Conservation (phyloP, 2,329 filamentous ascomycete species). For the Fusarium duplospermum region DNA sequence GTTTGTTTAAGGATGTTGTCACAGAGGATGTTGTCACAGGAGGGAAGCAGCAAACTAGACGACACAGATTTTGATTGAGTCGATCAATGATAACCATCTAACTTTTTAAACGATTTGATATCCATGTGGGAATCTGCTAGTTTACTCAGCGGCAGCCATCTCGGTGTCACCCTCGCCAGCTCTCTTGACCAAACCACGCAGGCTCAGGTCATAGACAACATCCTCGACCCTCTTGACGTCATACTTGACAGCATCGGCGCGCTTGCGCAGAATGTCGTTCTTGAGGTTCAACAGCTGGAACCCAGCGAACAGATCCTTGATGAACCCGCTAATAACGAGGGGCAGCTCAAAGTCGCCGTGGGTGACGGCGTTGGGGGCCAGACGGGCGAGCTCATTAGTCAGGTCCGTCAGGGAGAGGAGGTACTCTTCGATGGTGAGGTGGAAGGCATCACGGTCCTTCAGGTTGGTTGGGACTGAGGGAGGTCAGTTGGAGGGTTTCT, state of each 20-base stretch:
- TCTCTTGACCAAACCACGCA: conserved; percentile 82
- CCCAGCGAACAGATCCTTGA: conserved; percentile 94
- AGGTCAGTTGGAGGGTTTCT: conserved; percentile 5
- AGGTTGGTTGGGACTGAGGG: conserved; percentile 85
- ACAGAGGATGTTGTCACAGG: background rate
- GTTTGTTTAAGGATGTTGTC: background rate
- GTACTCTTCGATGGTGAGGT: conserved; percentile 97
- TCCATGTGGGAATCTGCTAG: background rate
- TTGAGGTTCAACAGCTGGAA: conserved; percentile 98
- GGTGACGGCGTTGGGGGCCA: conserved; percentile 92
- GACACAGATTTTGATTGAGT: background rate
- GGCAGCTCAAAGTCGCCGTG: conserved; percentile 89
- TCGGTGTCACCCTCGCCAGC: conserved; percentile 50
- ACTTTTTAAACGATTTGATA: background rate
- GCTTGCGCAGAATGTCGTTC: conserved; percentile 89
- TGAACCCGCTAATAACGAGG: conserved; percentile 87
- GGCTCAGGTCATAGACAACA: conserved; percentile 93
- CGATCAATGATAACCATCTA: background rate
- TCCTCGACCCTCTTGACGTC: conserved; percentile 98
- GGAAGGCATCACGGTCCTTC: conserved; percentile 90
- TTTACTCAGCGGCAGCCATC: conserved; percentile 51
- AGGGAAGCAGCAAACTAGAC: background rate
- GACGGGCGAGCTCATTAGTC: conserved; percentile 88
- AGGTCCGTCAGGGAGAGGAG: conserved; percentile 87
- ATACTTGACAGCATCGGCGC: conserved; percentile 95